phyloP scores from a whole-genome alignment of 495 filamentous ascomycete genomes.

The Parmelia sp. region DNA sequence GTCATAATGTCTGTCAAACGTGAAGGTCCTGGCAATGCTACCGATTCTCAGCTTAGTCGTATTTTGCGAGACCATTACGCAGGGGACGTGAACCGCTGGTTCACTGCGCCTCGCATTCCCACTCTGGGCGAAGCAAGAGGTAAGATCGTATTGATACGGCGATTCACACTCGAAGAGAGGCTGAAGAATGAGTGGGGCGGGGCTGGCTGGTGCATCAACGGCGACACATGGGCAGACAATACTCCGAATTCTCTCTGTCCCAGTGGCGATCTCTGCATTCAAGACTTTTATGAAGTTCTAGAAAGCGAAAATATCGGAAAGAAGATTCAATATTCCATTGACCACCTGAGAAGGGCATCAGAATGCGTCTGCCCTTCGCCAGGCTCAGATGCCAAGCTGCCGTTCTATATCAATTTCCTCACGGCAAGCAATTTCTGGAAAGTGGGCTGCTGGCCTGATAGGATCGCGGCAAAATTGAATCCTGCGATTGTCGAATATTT shows the following conservation, averaged over 20 bases:
- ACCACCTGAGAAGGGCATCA: slow-evolving; percentile 69
- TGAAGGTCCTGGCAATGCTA: slow-evolving; percentile 74
- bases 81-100: slow-evolving; percentile 61
- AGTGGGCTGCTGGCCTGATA: slow-evolving; percentile 84
- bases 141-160: slow-evolving; percentile 77
- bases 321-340: slow-evolving; percentile 68
- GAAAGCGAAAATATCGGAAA: slow-evolving; percentile 66
- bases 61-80: slow-evolving; percentile 69
- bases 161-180: slow-evolving; percentile 61
- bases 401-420: slow-evolving; percentile 87
- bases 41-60: slow-evolving; percentile 69
- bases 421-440: slow-evolving; percentile 92
- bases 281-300: slow-evolving; percentile 91
- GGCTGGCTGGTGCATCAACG: slow-evolving; percentile 75
- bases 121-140: slow-evolving; percentile 73
- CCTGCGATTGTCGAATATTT: slow-evolving; percentile 78
- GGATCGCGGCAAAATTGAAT: slow-evolving; percentile 86
- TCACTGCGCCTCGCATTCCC: slow-evolving; percentile 70
- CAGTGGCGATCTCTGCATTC: slow-evolving; percentile 72
- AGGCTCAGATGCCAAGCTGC: slow-evolving; percentile 37
- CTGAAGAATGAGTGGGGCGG: slow-evolving; percentile 55
- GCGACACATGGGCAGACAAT: slow-evolving; percentile 81
- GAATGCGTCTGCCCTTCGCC: slow-evolving; percentile 33
- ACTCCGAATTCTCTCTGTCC: slow-evolving; percentile 66
- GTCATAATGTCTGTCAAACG: slow-evolving; percentile 86